A percentile compares a stretch with the other conserved stretches of the same genome.
Evolutionary conservation across 805 yeast species (phyloP).

Genomic region (Barnettozyma sucrosica): DNA sequence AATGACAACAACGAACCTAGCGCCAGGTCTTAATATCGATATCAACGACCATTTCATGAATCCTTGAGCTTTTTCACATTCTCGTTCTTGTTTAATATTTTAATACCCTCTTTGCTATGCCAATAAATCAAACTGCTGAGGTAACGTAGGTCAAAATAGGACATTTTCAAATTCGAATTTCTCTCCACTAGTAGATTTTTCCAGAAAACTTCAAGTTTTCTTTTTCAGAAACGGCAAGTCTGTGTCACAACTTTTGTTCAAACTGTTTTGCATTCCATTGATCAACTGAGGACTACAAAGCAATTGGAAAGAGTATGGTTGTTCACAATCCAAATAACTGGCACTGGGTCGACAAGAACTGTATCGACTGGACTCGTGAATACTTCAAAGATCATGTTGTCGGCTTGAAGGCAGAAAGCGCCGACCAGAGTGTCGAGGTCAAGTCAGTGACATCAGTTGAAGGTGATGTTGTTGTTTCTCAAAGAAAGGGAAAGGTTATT

Average conservation of each 20-base stretch:
- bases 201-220: not conserved
- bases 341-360: conserved; percentile 99
- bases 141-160: not conserved
- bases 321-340: conserved; percentile 96
- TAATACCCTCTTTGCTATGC: not conserved
- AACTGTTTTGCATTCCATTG: not conserved
- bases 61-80: conserved; percentile 11
- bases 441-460: conserved; percentile 45
- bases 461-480: conserved; percentile 97
- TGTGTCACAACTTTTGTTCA: not conserved
- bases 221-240: not conserved
- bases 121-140: not conserved
- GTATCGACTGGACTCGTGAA: conserved; percentile 82
- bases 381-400: conserved; percentile 63
- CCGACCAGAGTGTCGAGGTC: conserved; percentile 28
- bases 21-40: conserved; percentile 24
- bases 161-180: not conserved
- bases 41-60: conserved; percentile 26
- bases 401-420: conserved; percentile 33
- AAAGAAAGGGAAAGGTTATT: conserved; percentile 94
- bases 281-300: not conserved
- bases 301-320: conserved; percentile 49
- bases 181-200: conserved; percentile 1
- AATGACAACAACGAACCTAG: conserved; percentile 37
- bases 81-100: not conserved